Evolutionary conservation across 2,329 filamentous ascomycete genomes (phyloP), one percentile per base, ranked within the genome.

Genomic region (Diplodia sapinea): DNA sequence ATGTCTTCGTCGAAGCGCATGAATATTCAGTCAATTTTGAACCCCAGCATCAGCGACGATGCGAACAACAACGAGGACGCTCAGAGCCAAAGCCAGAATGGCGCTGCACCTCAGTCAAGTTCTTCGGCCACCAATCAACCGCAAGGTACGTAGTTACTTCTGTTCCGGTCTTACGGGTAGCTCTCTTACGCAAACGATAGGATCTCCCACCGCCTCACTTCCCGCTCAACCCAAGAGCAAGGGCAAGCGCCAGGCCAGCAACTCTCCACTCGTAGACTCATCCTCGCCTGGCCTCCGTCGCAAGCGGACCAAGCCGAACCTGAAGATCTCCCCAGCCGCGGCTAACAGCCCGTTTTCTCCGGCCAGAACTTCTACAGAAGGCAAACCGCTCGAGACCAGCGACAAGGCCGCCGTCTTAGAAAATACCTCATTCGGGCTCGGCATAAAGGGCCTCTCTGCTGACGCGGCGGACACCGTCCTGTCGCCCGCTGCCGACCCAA

Each of bases 241-340:
- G 23, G 33, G 50, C 50, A 65, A 65, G 20, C 62, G 62, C 50
- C 62, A 55, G 50, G 50, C 62, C 50, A 65, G 62, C 51, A 50
- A 54, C 49, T 65, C 62, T n/a, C 50, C 62, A 13, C 23, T 55
- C 23, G 50, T 49, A 2, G 49, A 65, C 50, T 65, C 62, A 15
- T 51, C 62, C 12, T 43, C 62, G 31, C 13, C 47, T 11, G 20
- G 29, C 20, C 59, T 63, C 31, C 59, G 59, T 17, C 59, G 59
- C 59, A 63, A 63, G 47, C 59, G 59, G 20, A 63, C 59, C 17
- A 63, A 51, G 31, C 59, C 59, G n/a, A 51, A 36, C 20, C 29
- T 63, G 29, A 51, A 38, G 47, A 63, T 63, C 31, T 63, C 59
- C 3, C 43, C 59, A 5, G 29, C 31, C 9, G 26, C 3, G 2